phyloP scores from a whole-genome alignment of 352 stramenopile genomes.

The Phytopythium aichiense region DNA sequence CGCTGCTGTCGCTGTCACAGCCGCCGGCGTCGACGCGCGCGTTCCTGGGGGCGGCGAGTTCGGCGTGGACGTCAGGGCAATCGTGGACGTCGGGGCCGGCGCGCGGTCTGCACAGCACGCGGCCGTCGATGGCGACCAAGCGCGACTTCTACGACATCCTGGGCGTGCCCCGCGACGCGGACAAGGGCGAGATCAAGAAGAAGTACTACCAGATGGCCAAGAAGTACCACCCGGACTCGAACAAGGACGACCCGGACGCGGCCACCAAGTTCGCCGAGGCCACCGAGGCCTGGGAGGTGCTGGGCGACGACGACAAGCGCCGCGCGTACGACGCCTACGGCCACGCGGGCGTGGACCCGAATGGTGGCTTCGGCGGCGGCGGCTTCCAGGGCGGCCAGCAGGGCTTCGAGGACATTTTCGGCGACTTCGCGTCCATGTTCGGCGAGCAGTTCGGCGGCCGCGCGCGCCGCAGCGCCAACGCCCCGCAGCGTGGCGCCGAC shows the following conservation, averaged over 20 bases:
- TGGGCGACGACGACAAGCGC: slow-evolving; percentile 92
- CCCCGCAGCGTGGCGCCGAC: slow-evolving; percentile 88
- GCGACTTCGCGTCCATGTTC: slow-evolving; percentile 81
- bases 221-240: slow-evolving; percentile 98
- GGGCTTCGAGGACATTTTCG: slow-evolving; percentile 90
- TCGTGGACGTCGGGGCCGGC: not conserved
- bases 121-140: slow-evolving; percentile 51
- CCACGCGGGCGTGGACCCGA: slow-evolving; percentile 92
- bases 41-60: not conserved
- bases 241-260: slow-evolving; percentile 91
- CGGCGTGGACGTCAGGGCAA: no score
- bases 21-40: not conserved
- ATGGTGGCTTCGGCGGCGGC: slow-evolving; percentile 59
- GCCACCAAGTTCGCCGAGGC: slow-evolving; percentile 92
- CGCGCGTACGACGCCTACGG: slow-evolving; percentile 94
- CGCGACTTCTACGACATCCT: slow-evolving; percentile 97
- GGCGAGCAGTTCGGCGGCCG: slow-evolving; percentile 71
- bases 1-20: not conserved
- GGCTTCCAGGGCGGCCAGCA: slow-evolving; percentile 49
- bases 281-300: slow-evolving; percentile 92
- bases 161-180: slow-evolving; percentile 80
- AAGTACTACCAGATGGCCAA: slow-evolving; percentile 96
- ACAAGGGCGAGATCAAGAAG: slow-evolving; percentile 98
- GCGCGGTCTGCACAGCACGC: slow-evolving; percentile 58
- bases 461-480: slow-evolving; percentile 58